Evolutionary conservation across 345 rosid species (phyloP).

Genomic region (Atalantia buxifolia): DNA sequence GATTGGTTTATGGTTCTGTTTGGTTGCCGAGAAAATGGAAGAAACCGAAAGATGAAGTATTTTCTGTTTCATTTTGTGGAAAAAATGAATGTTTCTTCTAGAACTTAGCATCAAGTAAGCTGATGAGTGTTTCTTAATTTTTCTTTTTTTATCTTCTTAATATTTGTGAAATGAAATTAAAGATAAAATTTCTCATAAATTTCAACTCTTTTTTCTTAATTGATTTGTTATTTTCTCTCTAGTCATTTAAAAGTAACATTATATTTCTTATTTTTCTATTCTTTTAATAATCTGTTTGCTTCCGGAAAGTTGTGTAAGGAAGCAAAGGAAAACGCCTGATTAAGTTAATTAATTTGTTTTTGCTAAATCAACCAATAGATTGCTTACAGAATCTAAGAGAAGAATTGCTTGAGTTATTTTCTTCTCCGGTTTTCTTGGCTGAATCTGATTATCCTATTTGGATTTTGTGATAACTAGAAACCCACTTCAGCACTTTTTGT

Average conservation of each 20-base stretch:
- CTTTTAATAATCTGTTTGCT: background rate
- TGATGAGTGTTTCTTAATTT: background rate
- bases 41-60: background rate
- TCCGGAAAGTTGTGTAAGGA: background rate
- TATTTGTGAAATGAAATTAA: background rate
- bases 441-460: background rate
- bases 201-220: background rate
- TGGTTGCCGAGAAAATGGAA: conserved; percentile 6
- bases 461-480: background rate
- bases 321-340: background rate
- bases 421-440: background rate
- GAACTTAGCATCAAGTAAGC: background rate
- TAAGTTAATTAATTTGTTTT: background rate
- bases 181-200: background rate
- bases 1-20: conserved; percentile 6
- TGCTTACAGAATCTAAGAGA: background rate
- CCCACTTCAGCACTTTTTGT: background rate
- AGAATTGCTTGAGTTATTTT: background rate
- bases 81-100: background rate
- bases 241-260: too few species aligned
- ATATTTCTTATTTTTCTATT: too few species aligned
- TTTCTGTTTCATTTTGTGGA: background rate
- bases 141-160: too few species aligned
- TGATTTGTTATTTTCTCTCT: too few species aligned
- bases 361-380: background rate